A percentile compares a stretch with the other conserved stretches of the same genome.
Evolutionary conservation across 1,139 yeast genomes (phyloP).

Genomic region (Kodamaea plutei): DNA sequence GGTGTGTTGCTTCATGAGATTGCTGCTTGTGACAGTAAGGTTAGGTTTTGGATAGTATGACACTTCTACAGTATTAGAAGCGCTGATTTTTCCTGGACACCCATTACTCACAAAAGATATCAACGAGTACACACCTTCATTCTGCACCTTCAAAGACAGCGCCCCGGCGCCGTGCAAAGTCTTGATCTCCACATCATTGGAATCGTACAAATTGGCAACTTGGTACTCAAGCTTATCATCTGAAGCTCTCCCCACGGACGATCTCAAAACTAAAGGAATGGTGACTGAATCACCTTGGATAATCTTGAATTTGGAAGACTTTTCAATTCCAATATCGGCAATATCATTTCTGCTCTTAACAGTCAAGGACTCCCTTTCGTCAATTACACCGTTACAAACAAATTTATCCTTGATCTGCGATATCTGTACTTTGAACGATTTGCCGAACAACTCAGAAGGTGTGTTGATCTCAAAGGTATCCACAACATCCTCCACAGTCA

Average conservation of each 20-base stretch:
- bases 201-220: constrained; percentile 19
- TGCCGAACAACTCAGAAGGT: constrained; percentile 59
- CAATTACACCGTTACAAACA: constrained; percentile 58
- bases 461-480: constrained; percentile 43
- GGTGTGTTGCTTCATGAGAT: constrained; percentile 17
- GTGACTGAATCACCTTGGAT: constrained; percentile 59
- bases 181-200: constrained; percentile 11
- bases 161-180: constrained; percentile 21
- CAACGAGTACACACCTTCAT: constrained; percentile 63
- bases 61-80: constrained; percentile 32
- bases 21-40: constrained; percentile 22
- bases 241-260: constrained; percentile 24
- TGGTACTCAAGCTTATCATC: constrained; percentile 27
- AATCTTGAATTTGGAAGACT: constrained; percentile 23
- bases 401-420: constrained; percentile 66
- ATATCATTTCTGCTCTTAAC: constrained; percentile 22
- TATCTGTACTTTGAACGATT: constrained; percentile 60
- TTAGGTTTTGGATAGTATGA: constrained; percentile 57
- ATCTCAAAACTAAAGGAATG: constrained; percentile 51
- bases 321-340: constrained; percentile 10
- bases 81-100: constrained; percentile 59
- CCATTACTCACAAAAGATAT: constrained; percentile 58
- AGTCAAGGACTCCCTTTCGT: constrained; percentile 37
- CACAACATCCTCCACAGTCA: constrained; percentile 39
- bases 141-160: constrained; percentile 39